Conservation (phyloP, 2,329 filamentous ascomycete species). For the Claviceps cyperi region DNA sequence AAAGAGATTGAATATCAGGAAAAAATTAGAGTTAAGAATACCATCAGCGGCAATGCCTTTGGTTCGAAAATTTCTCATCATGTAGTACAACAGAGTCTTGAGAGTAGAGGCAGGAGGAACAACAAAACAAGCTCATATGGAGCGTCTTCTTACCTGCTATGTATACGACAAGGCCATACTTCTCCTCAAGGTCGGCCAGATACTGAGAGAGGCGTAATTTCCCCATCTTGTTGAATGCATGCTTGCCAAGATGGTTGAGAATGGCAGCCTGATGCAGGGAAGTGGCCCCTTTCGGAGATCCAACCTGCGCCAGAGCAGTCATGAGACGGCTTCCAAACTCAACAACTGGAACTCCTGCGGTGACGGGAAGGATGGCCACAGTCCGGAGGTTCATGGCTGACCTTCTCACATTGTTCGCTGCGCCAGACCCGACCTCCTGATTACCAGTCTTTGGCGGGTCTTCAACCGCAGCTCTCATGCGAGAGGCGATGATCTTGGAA, state of each 20-base stretch:
- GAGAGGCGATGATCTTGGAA: conserved; percentile 91
- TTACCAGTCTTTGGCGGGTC: conserved; percentile 55
- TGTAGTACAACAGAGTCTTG: conserved; percentile 8
- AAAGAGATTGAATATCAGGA: conserved; percentile 33
- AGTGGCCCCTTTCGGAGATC: conserved; percentile 76
- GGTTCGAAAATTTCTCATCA: conserved; percentile 40
- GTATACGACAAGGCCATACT: conserved; percentile 89
- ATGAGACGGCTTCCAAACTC: conserved; percentile 87
- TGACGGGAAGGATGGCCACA: conserved; percentile 82
- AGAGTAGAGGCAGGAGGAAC: not conserved
- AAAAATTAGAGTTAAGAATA: conserved; percentile 53
- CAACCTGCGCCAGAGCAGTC: conserved; percentile 78
- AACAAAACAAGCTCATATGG: not conserved
- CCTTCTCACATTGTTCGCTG: conserved; percentile 42
- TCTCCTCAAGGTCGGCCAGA: conserved; percentile 89
- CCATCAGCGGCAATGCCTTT: conserved; percentile 41
- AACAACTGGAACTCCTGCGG: conserved; percentile 79
- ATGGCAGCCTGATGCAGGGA: conserved; percentile 89
- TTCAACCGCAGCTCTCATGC: conserved; percentile 82
- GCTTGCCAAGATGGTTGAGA: conserved; percentile 82
- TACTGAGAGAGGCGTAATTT: conserved; percentile 94
- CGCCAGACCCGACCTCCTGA: conserved; percentile 48
- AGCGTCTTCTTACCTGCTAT: conserved; percentile 49
- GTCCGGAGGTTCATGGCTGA: conserved; percentile 88
- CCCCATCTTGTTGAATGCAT: conserved; percentile 95